phyloP scores from a whole-genome alignment of 1,139 yeast genomes.

The Pneumocystis wakefieldiae region DNA sequence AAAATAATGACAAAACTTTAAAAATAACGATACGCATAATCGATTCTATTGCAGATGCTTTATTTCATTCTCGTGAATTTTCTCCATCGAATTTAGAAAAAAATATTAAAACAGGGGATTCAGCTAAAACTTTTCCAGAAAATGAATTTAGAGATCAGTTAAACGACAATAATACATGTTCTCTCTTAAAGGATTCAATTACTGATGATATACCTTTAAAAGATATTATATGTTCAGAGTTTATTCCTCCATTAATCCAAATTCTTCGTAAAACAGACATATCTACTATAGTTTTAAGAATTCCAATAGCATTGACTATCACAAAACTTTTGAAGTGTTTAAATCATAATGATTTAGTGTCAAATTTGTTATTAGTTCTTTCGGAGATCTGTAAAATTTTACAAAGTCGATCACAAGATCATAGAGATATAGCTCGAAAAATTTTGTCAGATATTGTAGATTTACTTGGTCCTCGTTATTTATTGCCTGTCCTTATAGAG shows the following conservation, averaged over 20 bases:
- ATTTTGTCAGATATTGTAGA: conserved; percentile 51
- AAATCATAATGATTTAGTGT: conserved; percentile 38
- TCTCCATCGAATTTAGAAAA: conserved; percentile 18
- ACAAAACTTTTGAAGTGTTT: conserved; percentile 56
- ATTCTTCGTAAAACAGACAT: conserved; percentile 41
- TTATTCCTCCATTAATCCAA: conserved; percentile 48
- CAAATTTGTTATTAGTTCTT: conserved; percentile 63
- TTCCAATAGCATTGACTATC: conserved; percentile 71
- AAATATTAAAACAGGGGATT: conserved; percentile 8
- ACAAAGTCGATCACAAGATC: conserved; percentile 72
- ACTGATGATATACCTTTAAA: conserved; percentile 26
- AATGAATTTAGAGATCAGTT: neutral
- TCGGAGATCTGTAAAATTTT: conserved; percentile 78
- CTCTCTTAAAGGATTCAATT: conserved; percentile 3
- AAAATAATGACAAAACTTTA: conserved; percentile 36
- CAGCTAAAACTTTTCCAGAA: neutral
- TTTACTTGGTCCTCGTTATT: conserved; percentile 57
- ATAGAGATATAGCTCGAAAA: conserved; percentile 76
- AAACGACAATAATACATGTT: neutral
- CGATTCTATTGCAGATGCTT: conserved; percentile 46
- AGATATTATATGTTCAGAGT: conserved; percentile 38
- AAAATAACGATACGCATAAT: conserved; percentile 49
- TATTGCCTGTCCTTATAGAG: conserved; percentile 62
- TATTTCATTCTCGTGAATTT: conserved; percentile 20
- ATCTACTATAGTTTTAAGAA: conserved; percentile 59